Evolutionary conservation across 371 early-diverging fungal species (phyloP), one percentile per base, ranked within the genome.

Genomic region (Coemansia linderi): DNA sequence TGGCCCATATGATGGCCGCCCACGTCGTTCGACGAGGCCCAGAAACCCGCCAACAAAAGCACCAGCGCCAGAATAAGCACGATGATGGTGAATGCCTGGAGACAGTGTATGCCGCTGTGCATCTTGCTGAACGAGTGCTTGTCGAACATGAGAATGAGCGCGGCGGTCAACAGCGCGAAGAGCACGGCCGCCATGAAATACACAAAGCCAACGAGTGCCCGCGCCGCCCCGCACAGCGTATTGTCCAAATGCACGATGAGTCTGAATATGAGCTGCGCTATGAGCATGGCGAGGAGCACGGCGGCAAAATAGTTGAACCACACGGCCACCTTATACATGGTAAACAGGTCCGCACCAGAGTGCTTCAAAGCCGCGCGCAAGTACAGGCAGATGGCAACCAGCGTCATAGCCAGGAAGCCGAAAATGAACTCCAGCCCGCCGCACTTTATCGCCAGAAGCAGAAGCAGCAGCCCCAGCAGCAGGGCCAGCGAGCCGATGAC

Each of bases 271-370:
- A 73, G 56, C 37, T 73, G 74, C 46, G 48, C 68, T 13, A 75
- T 36, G 7, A 77, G 70, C 63, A 73, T 17, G 6, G 66, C 33
- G 29, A 77, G 31, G 31, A 77, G 44, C 4, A 65, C 73, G 0
- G 68, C 75, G 1, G 73, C 74, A 73, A 77, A 73, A 64, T 72
- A 72, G 63, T 77, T 69, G 19, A 77, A 52, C 73, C 73, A 73
- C 15, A 73, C 13, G 6, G 78, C 69, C 13, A 61, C 70, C 66
- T 69, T 63, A 60, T 73, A 77, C 78, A 77, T 72, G 4, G 63
- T 50, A 62, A 73, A 65, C 31, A 44, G 33, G 46, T 69, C 52
- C 13, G 40, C 75, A 1, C 65, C 48, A 3, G 69, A 58, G 48
- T 37, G 3, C 37, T 63, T 59, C 10, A 77, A 50, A 27, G 70